Base-by-base conservation (phyloP, 1,284 basidiomycete genomes). In the Ceratobasidium sp. region DNA sequence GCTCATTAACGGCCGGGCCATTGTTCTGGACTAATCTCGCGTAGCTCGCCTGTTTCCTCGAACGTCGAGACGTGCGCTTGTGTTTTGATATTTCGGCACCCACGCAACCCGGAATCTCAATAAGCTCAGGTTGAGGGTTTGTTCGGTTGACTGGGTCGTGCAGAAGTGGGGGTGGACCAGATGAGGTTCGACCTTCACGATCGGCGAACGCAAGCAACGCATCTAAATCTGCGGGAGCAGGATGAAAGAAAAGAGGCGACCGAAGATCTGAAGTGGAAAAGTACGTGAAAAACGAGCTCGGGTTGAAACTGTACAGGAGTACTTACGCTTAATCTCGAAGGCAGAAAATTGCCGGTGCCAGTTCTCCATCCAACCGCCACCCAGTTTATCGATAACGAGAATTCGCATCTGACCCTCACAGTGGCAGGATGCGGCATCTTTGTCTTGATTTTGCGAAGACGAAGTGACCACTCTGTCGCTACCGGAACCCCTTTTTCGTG, bases 1-100 rank as follows among this genome's bases (percentile, higher is more conserved):
- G 54, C 21, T 57, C 54, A n/a, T 57, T 57, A n/a, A 57, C 30
- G 7, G 54, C 30, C 11, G 54, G 54, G 23, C 54, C 54, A 21
- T 5, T 57, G 54, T 23, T 32, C 21, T 57, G 54, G 13, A 57
- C 28, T 7, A 57, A n/a, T 8, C 54, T 23, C 7, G 54, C 54
- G 21, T 57, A 57, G 23, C 35, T 57, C 26, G 23, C 5, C 26
- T 57, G 26, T 32, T 57, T 6, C 21, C 28, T 28, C 8, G 54
- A 57, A 6, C 54, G 54, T 13, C 54, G 54, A 11, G 26, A 57
- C 13, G 54, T n/a, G 7, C 54, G 54, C 35, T 57, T 57, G 30
- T 57, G 54, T 21, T 57, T 57, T 7, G 54, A 57, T 57, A 57
- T 57, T 32, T 57, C 54, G 8, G 54, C 54, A n/a, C 54, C 54